Base-by-base conservation (phyloP, 768 basidiomycete genomes). In the Dacryopinax primogenitus region DNA sequence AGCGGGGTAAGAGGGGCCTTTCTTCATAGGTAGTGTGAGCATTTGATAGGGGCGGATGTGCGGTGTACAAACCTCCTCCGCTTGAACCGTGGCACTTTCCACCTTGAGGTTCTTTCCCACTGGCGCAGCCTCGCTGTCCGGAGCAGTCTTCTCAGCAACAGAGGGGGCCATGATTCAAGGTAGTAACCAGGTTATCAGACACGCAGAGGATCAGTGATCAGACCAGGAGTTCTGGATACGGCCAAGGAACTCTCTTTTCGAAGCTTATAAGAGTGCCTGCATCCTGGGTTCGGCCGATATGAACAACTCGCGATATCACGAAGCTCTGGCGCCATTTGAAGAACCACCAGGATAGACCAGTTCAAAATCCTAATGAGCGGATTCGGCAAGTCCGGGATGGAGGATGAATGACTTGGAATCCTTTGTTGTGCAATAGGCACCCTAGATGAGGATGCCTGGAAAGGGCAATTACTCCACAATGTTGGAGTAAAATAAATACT, bases 1-100 rank as follows among this genome's bases (percentile, higher is more conserved):
- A 70, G 75, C 78, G 0, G 82, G 81, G 68, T 83, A 80, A 11
- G 79, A 76, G 18, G 78, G 76, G 0, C 75, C 79, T 66, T 79
- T 72, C 73, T 74, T 64, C 7, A 36, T 2, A 58, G 33, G 33
- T 28, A 34, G 9, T 7, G 13, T 39, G 12, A 39, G 37, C 67
- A 47, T 74, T 62, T 13, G 11, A 39, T 39, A 44, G 64, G 12
- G 35, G 62, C 11, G 23, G 11, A 61, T 39, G n/a, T n/a, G n/a
- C n/a, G n/a, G n/a, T n/a, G n/a, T 6, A 58, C 51, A 30, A 9
- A 58, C 51, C 26, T 58, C 51, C 51, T 58, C 51, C 4, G 26
- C 30, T 30, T 58, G 3, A 3, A 4, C 26, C 13, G 3, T 30
- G 26, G 51, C 26, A 2, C 32, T 58, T 4, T 13, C 51, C 3